phyloP scores from a whole-genome alignment of 2,329 filamentous ascomycete species.

The Phoma herbarum region DNA sequence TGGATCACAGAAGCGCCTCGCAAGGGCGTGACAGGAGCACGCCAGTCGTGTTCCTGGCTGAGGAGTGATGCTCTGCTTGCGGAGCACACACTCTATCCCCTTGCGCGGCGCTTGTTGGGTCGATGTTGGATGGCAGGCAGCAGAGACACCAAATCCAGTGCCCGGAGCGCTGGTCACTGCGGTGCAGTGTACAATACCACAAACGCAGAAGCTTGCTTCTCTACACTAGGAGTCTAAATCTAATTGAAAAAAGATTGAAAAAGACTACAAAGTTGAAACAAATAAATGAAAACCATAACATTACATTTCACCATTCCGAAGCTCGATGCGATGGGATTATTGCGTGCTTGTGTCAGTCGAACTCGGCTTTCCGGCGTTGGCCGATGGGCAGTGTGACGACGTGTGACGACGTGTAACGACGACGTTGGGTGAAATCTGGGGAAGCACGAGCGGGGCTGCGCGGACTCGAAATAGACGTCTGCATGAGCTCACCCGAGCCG shows the following conservation, averaged over 20 bases:
- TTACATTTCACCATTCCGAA: no score
- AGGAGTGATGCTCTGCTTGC: slow-evolving; percentile 50
- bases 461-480: background rate
- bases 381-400: slow-evolving; percentile 1
- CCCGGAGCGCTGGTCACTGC: slow-evolving; percentile 14
- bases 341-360: slow-evolving; percentile 1
- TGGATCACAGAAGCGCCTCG: slow-evolving; percentile 14
- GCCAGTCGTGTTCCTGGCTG: slow-evolving; percentile 46
- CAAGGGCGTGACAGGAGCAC: slow-evolving; percentile 41
- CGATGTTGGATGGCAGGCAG: background rate
- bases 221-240: slow-evolving; percentile 21
- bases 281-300: slow-evolving; percentile 8
- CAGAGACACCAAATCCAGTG: slow-evolving; percentile 18
- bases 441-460: slow-evolving; percentile 17
- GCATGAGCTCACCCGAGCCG: slow-evolving; percentile 1
- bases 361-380: background rate
- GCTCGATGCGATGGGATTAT: background rate
- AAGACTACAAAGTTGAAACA: slow-evolving; percentile 12
- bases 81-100: slow-evolving; percentile 42
- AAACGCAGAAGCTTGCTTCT: slow-evolving; percentile 18
- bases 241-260: slow-evolving; percentile 14
- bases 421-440: slow-evolving; percentile 3
- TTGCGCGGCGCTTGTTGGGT: slow-evolving; percentile 4
- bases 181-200: slow-evolving; percentile 13
- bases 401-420: no score